Evolutionary conservation across 2,329 filamentous ascomycete genomes (phyloP).

Genomic region (Diaporthe vaccinii): DNA sequence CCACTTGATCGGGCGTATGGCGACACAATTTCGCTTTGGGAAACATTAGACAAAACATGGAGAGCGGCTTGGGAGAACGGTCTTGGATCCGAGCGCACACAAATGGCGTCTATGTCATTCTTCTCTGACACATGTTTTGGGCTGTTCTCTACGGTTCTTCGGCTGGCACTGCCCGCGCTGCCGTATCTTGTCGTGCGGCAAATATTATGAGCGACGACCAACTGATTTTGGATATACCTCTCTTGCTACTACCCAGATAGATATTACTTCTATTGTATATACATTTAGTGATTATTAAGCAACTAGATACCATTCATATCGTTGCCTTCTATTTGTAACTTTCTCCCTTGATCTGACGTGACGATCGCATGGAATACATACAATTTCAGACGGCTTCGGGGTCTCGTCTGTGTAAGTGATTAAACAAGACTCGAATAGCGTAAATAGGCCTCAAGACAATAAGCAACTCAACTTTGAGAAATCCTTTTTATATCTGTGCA

Average conservation of each 20-base stretch:
- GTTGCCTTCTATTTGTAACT: not conserved
- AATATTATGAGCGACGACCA: slow-evolving; percentile 39
- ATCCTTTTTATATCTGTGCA: no score
- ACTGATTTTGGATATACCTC: slow-evolving; percentile 21
- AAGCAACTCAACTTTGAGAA: not conserved
- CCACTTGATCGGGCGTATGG: slow-evolving; percentile 4
- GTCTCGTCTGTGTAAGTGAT: not conserved
- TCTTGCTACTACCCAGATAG: slow-evolving; percentile 15
- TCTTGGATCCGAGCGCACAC: slow-evolving; percentile 1
- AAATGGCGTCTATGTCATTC: not conserved
- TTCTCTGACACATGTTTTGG: slow-evolving; percentile 10
- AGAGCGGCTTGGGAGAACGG: not conserved
- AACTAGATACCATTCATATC: slow-evolving; percentile 21
- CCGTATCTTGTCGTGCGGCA: slow-evolving; percentile 34
- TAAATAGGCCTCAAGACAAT: not conserved
- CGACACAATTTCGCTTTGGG: not conserved
- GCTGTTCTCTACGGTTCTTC: slow-evolving; percentile 2
- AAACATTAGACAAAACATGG: not conserved
- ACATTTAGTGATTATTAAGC: slow-evolving; percentile 24
- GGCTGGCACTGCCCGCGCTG: slow-evolving; percentile 21
- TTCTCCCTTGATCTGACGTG: not conserved
- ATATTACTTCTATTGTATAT: slow-evolving; percentile 30
- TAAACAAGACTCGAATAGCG: no score
- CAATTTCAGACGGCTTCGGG: not conserved
- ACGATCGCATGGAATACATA: not conserved